phyloP scores from a whole-genome alignment of 805 yeast species.

The Wickerhamomyces bisporus region DNA sequence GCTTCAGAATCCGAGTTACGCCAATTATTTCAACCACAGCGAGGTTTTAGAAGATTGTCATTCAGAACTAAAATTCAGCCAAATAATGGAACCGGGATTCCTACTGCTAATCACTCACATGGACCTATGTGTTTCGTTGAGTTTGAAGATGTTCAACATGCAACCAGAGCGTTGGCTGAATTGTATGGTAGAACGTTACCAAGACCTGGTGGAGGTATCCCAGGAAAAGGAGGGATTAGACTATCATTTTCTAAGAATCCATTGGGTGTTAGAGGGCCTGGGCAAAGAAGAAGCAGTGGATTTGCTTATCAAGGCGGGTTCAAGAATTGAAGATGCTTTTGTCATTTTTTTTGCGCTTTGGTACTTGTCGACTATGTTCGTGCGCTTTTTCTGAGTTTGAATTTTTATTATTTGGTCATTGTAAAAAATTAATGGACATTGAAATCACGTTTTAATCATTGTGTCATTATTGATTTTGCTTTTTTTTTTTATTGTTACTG shows the following conservation, averaged over 20 bases:
- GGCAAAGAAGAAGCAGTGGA: constrained; percentile 36
- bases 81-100: constrained; percentile 28
- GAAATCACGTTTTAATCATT: too few relatives aligned
- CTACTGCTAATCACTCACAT: constrained; percentile 42
- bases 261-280: constrained; percentile 85
- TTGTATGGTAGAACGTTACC: constrained; percentile 90
- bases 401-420: too few relatives aligned
- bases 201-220: constrained; percentile 61
- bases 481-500: too few relatives aligned
- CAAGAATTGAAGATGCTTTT: constrained; percentile 10
- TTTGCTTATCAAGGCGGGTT: constrained; percentile 17
- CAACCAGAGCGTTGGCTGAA: constrained; percentile 91
- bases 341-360: too few relatives aligned
- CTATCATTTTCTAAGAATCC: constrained; percentile 95
- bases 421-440: too few relatives aligned
- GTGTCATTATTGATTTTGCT: too few relatives aligned
- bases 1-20: constrained; percentile 92
- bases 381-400: too few relatives aligned
- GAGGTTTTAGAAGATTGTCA: constrained; percentile 88
- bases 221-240: constrained; percentile 89
- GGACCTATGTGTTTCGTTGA: constrained; percentile 99
- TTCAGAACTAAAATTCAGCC: constrained; percentile 69
- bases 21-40: constrained; percentile 78
- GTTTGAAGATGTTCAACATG: constrained; percentile 92
- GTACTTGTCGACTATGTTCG: too few relatives aligned